These are phyloP conservation scores for Chloranthus sessilifolius DNA, from an alignment of 164 flowering plant genomes.

Conservation along the genomic window DNA sequence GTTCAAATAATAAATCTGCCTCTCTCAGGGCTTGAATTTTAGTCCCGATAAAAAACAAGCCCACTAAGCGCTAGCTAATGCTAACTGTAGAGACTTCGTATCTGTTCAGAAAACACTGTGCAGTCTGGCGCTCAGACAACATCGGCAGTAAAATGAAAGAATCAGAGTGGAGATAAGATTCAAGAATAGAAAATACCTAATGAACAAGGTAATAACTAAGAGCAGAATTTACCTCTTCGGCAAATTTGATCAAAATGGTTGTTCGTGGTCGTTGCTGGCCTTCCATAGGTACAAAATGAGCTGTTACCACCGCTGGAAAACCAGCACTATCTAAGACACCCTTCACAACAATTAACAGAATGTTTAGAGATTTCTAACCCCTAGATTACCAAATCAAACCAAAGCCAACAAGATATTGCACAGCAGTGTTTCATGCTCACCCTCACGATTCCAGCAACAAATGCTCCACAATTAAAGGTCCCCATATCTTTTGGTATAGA, in stretches of 20 bases:
- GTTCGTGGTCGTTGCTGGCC: slow-evolving; percentile 97
- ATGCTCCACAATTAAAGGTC: slow-evolving; percentile 99
- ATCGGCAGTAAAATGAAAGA: too few relatives aligned
- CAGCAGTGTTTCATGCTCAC: slow-evolving; percentile 30
- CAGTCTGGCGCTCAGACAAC: too few relatives aligned
- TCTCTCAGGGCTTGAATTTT: too few relatives aligned
- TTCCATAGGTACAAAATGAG: slow-evolving; percentile 98
- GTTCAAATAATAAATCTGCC: too few relatives aligned
- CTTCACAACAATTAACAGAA: slow-evolving; percentile 28
- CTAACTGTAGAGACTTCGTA: too few relatives aligned
- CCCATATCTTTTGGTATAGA: slow-evolving; percentile 99
- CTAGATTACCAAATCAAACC: slow-evolving; percentile 4
- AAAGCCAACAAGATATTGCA: not conserved
- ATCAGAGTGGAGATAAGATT: too few relatives aligned
- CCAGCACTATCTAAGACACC: slow-evolving; percentile 96
- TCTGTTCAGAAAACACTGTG: too few relatives aligned
- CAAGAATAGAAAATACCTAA: too few relatives aligned
- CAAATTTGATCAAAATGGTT: slow-evolving; percentile 93
- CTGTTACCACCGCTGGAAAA: slow-evolving; percentile 95
- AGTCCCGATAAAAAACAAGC: too few relatives aligned
- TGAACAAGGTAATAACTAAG: too few relatives aligned
- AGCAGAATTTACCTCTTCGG: slow-evolving; percentile 72
- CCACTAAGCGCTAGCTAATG: too few relatives aligned
- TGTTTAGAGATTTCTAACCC: slow-evolving; percentile 15
- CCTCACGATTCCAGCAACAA: slow-evolving; percentile 98